Percentiles rank a stretch among this genome's conserved stretches.
These are phyloP conservation scores for Boletus coccyginus DNA, from an alignment of 768 basidiomycete genomes.

Conservation along the genomic window DNA sequence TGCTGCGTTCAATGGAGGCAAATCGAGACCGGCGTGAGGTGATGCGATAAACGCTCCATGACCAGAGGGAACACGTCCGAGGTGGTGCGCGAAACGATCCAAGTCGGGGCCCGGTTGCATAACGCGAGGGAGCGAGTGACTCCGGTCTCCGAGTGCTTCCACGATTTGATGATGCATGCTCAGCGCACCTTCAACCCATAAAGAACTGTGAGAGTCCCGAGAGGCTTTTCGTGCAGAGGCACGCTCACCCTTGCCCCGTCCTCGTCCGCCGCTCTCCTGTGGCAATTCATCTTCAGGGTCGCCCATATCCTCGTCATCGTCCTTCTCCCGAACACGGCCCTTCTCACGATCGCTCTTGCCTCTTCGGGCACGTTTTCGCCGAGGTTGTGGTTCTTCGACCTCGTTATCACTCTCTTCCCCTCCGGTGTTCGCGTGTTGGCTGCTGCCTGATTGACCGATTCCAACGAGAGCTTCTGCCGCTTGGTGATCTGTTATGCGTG, in stretches of 20 bases:
- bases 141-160: slow-evolving; percentile 33
- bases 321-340: slow-evolving; percentile 35
- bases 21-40: slow-evolving; percentile 51
- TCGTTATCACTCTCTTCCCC: slow-evolving; percentile 43
- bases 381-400: slow-evolving; percentile 46
- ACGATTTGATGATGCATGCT: slow-evolving; percentile 35
- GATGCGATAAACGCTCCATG: slow-evolving; percentile 36
- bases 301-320: slow-evolving; percentile 52
- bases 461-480: slow-evolving; percentile 88
- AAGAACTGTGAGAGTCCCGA: slow-evolving; percentile 34
- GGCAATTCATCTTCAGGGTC: slow-evolving; percentile 36
- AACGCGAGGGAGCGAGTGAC: slow-evolving; percentile 33
- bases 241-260: slow-evolving; percentile 38
- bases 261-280: slow-evolving; percentile 30
- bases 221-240: slow-evolving; percentile 35
- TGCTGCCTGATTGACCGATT: slow-evolving; percentile 56
- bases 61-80: slow-evolving; percentile 34
- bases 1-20: slow-evolving; percentile 55
- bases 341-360: slow-evolving; percentile 36
- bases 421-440: slow-evolving; percentile 34
- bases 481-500: slow-evolving; percentile 75
- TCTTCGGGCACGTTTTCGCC: slow-evolving; percentile 55
- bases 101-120: slow-evolving; percentile 29
- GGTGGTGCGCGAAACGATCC: slow-evolving; percentile 34
- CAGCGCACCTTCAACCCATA: slow-evolving; percentile 34